Evolutionary conservation across 1,284 basidiomycete species (phyloP).

Genomic region (Inonotus hispidus): DNA sequence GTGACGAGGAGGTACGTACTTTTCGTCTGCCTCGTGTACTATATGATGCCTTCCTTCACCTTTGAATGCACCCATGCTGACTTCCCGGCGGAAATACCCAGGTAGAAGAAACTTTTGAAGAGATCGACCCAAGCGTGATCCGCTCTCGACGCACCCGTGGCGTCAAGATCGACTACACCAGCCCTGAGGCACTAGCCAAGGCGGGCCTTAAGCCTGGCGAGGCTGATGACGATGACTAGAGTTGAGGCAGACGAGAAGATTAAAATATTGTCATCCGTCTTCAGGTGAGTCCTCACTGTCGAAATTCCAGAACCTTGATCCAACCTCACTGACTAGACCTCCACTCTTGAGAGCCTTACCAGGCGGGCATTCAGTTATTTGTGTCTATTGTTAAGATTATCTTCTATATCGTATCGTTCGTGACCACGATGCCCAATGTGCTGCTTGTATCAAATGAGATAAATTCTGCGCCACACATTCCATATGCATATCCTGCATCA

Average conservation of each 20-base stretch:
- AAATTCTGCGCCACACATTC: not conserved
- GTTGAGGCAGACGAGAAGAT: not conserved
- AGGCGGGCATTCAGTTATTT: not conserved
- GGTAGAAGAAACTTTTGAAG: conserved; percentile 16
- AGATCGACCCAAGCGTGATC: conserved; percentile 16
- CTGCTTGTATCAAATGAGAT: not conserved
- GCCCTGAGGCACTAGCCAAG: conserved; percentile 15
- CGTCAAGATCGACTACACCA: conserved; percentile 19
- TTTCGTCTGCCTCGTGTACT: not conserved
- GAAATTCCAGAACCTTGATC: not conserved
- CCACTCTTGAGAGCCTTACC: not conserved
- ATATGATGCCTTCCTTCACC: not conserved
- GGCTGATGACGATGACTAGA: conserved; percentile 15
- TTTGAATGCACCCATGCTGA: not conserved
- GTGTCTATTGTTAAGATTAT: not conserved
- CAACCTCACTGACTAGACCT: not conserved
- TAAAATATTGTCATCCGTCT: not conserved
- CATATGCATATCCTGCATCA: no score
- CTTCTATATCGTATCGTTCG: no score
- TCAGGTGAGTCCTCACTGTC: not conserved
- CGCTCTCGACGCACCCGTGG: conserved; percentile 15
- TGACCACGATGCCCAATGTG: no score
- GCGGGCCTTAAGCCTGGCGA: conserved; percentile 17
- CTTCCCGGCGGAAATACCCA: not conserved
- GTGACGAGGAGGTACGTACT: conserved; percentile 11